Conservation (phyloP, 163 green algal genomes). For the Chlamydomonas reinhardtii region DNA sequence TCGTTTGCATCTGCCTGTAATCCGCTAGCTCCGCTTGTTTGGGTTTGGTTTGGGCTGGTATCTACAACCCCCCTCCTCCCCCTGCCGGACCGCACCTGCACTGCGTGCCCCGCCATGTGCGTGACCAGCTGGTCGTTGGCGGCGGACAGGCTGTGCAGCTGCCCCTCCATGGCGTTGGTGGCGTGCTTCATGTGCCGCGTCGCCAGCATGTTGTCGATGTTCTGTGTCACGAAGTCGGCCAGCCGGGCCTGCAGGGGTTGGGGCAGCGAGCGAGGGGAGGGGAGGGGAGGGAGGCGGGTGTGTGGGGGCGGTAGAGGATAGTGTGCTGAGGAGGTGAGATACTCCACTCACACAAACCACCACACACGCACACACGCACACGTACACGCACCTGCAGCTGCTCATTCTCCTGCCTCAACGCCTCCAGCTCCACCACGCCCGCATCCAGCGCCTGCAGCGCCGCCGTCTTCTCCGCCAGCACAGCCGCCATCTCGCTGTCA, state of each 20-base stretch:
- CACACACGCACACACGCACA: too few species aligned
- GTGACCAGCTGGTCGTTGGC: constrained; percentile 48
- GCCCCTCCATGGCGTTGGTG: constrained; percentile 28
- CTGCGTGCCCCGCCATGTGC: constrained; percentile 38
- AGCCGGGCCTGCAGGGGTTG: constrained; percentile 12
- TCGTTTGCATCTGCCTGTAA: too few species aligned
- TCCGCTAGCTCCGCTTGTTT: too few species aligned
- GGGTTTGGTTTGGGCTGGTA: too few species aligned
- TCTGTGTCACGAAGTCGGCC: constrained; percentile 48
- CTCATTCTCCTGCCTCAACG: constrained; percentile 20
- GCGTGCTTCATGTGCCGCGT: constrained; percentile 31
- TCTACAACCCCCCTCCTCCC: too few species aligned
- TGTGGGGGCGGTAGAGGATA: not conserved
- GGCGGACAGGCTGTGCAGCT: constrained; percentile 35
- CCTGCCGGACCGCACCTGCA: not conserved
- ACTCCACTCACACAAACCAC: too few species aligned
- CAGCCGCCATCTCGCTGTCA: constrained; percentile 40
- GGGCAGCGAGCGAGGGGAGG: not conserved
- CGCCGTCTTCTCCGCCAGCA: constrained; percentile 40
- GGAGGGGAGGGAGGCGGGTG: not conserved
- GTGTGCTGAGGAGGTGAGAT: too few species aligned
- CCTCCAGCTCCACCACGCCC: constrained; percentile 45
- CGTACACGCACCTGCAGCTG: constrained; percentile 36
- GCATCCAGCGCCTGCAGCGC: constrained; percentile 37
- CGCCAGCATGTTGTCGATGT: constrained; percentile 58